Percentiles rank a stretch among this genome's conserved stretches.
These are phyloP conservation scores for Coemansia sp. DNA, from an alignment of 192 early-diverging fungal genomes.

Conservation along the genomic window DNA sequence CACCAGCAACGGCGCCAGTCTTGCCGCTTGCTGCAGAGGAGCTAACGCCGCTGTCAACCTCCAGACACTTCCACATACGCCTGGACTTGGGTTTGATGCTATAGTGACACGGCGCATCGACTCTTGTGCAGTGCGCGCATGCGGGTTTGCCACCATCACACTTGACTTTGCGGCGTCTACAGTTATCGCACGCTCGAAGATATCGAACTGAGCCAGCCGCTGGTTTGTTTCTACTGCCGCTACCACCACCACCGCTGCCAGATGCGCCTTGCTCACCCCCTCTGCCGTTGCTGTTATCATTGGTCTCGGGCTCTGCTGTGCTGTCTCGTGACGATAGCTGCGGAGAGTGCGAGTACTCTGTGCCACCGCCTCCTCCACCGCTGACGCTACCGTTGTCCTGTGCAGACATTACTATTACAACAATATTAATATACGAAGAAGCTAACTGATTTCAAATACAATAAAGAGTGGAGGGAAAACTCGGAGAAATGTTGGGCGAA, in stretches of 20 bases:
- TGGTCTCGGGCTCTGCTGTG: constrained; percentile 14
- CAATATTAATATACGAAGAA: too few species aligned
- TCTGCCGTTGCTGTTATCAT: background rate
- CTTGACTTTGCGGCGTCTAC: constrained; percentile 51
- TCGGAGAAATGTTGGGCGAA: too few species aligned
- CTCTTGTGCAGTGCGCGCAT: constrained; percentile 43
- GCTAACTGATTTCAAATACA: too few species aligned
- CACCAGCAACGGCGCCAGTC: background rate
- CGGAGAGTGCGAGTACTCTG: background rate
- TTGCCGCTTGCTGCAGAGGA: background rate
- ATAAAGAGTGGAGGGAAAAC: too few species aligned
- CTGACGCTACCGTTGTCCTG: too few species aligned
- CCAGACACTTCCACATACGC: constrained; percentile 51
- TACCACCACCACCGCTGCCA: background rate
- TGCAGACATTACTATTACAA: too few species aligned
- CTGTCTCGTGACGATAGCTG: constrained; percentile 27
- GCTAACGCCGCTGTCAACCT: constrained; percentile 11
- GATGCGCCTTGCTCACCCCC: background rate
- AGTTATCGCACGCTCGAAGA: constrained; percentile 52
- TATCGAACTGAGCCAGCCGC: constrained; percentile 13
- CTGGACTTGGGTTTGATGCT: constrained; percentile 53
- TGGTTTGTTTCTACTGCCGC: background rate
- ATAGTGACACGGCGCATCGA: constrained; percentile 47
- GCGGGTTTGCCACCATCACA: constrained; percentile 47
- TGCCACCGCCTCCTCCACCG: too few species aligned